Base-by-base conservation (phyloP, 495 filamentous ascomycete species). In the Ramalina peruviana region DNA sequence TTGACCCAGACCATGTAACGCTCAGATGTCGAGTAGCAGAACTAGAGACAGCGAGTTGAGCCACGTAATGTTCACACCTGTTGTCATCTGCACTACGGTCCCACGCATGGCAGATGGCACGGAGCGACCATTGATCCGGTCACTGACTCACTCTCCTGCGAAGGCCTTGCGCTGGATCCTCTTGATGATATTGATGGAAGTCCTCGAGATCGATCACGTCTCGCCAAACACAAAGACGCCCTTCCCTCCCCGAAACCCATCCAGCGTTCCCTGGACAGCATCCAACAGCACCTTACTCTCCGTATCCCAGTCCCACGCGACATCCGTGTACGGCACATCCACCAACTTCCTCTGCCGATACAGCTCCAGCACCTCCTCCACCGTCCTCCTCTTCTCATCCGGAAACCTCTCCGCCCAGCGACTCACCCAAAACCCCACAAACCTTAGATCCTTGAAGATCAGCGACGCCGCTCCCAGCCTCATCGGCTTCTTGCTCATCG, bases 391-490 rank as follows among this genome's bases (percentile, higher is more conserved):
- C 72, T 89, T 94, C 60, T 83, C 76, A 40, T 71, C 70, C 1
- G 83, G 77, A 60, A 94, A 70, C 60, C 74, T 68, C 61, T 90
- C 86, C 15, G 77, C 81, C 93, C 93, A 97, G 52, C 68, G 79
- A 58, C 82, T 88, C 21, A 97, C 80, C 92, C 92, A 98, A 64
- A 97, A 97, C 1, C 92, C 92, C 56, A 85, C 77, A 53, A 94
- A 90, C 40, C 74, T 67, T 23, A 97, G 64, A 56, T 94, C 76
- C 65, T 89, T 89, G 65, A 98, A 98, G 50, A 98, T 97, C 51
- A 94, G 67, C 58, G 88, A 67, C 0, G 81, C 79, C 4, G 86
- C 83, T 0, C 86, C 85, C 52, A 96, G 65, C 21, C 71, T 71
- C 15, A 95, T 73, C 1, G 88, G 87, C 68, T 90, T 79, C 56